Conservation (phyloP, 192 early-diverging fungal genomes). For the Rhizoclosmatium globosum region DNA sequence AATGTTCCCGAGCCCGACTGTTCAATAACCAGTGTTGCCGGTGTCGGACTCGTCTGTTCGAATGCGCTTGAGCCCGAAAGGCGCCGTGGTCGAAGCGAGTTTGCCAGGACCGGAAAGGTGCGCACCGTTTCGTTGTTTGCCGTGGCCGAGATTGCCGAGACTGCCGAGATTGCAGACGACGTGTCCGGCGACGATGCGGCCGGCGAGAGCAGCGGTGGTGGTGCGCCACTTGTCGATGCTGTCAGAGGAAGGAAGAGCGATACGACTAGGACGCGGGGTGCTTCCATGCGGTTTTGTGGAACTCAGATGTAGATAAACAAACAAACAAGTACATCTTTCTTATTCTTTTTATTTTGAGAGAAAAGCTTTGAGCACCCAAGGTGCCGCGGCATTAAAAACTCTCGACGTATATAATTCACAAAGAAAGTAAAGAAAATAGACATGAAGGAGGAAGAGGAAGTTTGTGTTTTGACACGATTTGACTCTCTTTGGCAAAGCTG, state of each 20-base stretch:
- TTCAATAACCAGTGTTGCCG: constrained; percentile 54
- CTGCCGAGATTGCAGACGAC: not conserved
- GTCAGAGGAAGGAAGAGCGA: constrained; percentile 80
- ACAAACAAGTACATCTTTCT: too few species aligned
- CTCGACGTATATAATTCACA: too few species aligned
- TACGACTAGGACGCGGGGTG: constrained; percentile 64
- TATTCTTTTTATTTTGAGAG: too few species aligned
- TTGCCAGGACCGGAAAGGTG: not conserved
- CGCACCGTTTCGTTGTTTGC: not conserved
- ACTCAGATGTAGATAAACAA: too few species aligned
- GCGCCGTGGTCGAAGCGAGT: not conserved
- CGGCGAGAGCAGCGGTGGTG: constrained; percentile 19
- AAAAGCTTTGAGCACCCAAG: too few species aligned
- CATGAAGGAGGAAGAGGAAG: too few species aligned
- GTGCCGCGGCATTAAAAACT: too few species aligned
- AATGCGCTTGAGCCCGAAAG: not conserved
- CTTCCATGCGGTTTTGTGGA: not conserved
- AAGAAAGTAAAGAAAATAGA: too few species aligned
- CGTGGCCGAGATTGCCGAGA: not conserved
- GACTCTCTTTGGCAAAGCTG: too few species aligned
- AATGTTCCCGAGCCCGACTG: constrained; percentile 86
- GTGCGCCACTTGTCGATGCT: too few species aligned
- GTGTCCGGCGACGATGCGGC: too few species aligned
- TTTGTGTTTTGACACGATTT: too few species aligned
- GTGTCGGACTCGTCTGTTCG: not conserved